These are phyloP conservation scores for Solanum habrochaites DNA, from an alignment of 257 asterid genomes.

Conservation along the genomic window DNA sequence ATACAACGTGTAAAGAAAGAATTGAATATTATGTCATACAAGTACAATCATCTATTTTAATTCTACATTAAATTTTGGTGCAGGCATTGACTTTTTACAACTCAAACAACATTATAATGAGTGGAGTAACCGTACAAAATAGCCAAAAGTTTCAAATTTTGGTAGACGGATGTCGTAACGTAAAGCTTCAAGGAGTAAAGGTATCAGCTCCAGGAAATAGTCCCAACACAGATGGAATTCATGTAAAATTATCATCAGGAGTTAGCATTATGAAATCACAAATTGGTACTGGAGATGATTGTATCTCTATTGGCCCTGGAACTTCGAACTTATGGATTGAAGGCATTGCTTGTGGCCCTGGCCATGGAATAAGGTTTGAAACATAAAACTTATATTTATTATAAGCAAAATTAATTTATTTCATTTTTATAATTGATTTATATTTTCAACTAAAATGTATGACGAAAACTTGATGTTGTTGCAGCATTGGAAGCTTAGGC, in stretches of 20 bases:
- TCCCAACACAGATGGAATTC: conserved; percentile 20
- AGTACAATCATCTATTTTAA: neutral
- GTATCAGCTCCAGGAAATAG: conserved; percentile 10
- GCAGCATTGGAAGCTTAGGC: neutral
- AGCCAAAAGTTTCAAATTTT: too few relatives aligned
- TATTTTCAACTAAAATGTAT: neutral
- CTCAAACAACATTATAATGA: too few relatives aligned
- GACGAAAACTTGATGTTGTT: neutral
- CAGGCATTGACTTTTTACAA: too few relatives aligned
- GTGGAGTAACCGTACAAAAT: too few relatives aligned
- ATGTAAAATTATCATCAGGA: conserved; percentile 8
- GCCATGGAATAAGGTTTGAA: conserved; percentile 21
- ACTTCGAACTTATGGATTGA: conserved; percentile 4
- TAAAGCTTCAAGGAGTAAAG: neutral
- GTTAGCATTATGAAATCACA: conserved; percentile 6
- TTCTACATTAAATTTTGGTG: neutral
- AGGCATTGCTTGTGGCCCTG: conserved; percentile 13
- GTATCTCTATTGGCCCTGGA: neutral
- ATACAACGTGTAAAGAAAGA: too few relatives aligned
- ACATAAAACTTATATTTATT: neutral
- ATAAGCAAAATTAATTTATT: neutral
- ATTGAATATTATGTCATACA: neutral
- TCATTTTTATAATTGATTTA: too few relatives aligned
- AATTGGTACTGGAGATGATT: conserved; percentile 9
- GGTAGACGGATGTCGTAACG: conserved; percentile 7